Percentiles rank a stretch among this genome's conserved stretches.
Evolutionary conservation across 73 alveolate species (phyloP).

Genomic region (Paramecium primaurelia): DNA sequence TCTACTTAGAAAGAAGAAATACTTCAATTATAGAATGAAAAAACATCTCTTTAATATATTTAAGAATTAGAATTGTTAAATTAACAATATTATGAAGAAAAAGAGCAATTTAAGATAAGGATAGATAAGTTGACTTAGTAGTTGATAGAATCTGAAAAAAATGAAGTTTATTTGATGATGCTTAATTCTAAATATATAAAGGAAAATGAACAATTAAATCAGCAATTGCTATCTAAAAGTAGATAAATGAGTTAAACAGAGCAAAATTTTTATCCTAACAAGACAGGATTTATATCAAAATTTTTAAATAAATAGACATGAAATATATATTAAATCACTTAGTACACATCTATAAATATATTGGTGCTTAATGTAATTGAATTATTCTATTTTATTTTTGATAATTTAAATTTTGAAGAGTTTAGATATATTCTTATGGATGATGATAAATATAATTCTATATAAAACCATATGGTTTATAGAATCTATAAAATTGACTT

Average conservation of each 20-base stretch:
- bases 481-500: not conserved
- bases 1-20: not conserved
- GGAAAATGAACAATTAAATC: not conserved
- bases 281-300: not conserved
- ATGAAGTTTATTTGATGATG: not conserved
- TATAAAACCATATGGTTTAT: not conserved
- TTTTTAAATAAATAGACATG: not conserved
- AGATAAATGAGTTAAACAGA: slow-evolving; percentile 12
- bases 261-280: not conserved
- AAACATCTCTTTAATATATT: not conserved
- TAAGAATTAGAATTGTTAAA: not conserved
- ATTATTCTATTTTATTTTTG: not conserved
- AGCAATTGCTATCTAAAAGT: not conserved
- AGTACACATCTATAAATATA: not conserved
- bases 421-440: not conserved
- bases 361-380: not conserved
- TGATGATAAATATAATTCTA: not conserved
- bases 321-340: not conserved
- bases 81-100: not conserved
- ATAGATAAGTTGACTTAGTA: not conserved
- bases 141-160: not conserved
- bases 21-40: not conserved
- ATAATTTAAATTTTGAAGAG: not conserved
- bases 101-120: not conserved
- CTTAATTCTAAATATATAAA: not conserved